Evolutionary conservation across 306 rosid genomes (phyloP).

Genomic region (Fragaria nilgerrensis): DNA sequence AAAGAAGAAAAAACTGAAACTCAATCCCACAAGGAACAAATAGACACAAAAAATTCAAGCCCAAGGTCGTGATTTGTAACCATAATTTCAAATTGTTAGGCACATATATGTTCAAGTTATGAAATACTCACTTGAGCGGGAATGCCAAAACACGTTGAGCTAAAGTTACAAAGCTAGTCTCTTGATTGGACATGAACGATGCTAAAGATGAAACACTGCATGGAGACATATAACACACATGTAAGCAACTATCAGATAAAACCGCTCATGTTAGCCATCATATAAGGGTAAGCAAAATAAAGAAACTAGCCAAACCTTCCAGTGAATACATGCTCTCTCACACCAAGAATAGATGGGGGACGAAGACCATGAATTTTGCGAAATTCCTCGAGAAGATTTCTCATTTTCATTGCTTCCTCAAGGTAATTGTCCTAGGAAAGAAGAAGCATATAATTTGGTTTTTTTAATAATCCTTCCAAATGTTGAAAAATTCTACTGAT

Average conservation of each 20-base stretch:
- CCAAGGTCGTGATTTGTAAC: neutral
- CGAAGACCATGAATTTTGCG: slow-evolving; percentile 69
- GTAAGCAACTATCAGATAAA: slow-evolving; percentile 27
- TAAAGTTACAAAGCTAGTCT: slow-evolving; percentile 97
- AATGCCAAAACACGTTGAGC: slow-evolving; percentile 88
- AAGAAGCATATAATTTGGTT: neutral
- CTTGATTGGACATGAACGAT: slow-evolving; percentile 99
- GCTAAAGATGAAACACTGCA: slow-evolving; percentile 99
- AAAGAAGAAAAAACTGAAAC: neutral
- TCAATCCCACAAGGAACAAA: neutral
- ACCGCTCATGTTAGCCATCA: slow-evolving; percentile 6
- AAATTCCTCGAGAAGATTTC: slow-evolving; percentile 94
- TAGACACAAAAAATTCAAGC: slow-evolving; percentile 1
- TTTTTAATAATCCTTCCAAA: neutral
- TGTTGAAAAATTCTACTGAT: neutral
- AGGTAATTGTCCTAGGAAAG: slow-evolving; percentile 83
- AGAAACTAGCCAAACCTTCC: slow-evolving; percentile 70
- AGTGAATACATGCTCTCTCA: slow-evolving; percentile 93
- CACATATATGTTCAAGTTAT: neutral
- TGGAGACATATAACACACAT: slow-evolving; percentile 20
- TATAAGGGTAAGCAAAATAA: neutral
- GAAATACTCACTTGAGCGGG: slow-evolving; percentile 83
- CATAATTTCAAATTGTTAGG: neutral
- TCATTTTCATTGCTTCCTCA: slow-evolving; percentile 96
- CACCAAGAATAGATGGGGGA: slow-evolving; percentile 90